phyloP scores from a whole-genome alignment of 805 yeast genomes.

The Candida silvicultrix region DNA sequence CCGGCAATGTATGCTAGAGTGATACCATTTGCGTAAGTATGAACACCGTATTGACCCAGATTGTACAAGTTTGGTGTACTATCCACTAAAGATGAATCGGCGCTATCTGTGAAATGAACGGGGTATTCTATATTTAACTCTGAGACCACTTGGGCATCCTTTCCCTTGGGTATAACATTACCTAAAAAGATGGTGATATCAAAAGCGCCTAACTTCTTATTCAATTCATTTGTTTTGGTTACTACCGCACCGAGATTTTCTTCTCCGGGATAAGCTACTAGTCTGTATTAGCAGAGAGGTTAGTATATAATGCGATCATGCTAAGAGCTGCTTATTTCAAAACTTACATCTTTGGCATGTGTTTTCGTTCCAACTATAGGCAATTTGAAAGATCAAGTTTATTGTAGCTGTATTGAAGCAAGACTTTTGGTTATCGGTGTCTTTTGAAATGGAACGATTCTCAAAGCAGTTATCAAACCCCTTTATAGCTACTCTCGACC shows the following conservation, averaged over 20 bases:
- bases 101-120: slow-evolving; percentile 18
- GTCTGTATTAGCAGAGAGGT: not conserved
- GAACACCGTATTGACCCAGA: slow-evolving; percentile 27
- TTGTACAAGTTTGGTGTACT: not conserved
- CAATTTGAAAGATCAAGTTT: no score
- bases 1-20: slow-evolving; percentile 41
- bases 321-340: no score
- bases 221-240: slow-evolving; percentile 41
- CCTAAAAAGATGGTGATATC: slow-evolving; percentile 50
- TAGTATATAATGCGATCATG: not conserved
- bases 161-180: slow-evolving; percentile 22
- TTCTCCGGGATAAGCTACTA: slow-evolving; percentile 1
- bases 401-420: no score
- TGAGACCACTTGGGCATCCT: not conserved
- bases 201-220: slow-evolving; percentile 62
- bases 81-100: not conserved
- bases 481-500: no score
- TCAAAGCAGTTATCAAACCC: no score
- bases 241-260: slow-evolving; percentile 24
- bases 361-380: no score
- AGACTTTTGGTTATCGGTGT: no score
- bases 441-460: no score
- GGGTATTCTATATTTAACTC: slow-evolving; percentile 7
- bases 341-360: no score
- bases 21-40: slow-evolving; percentile 37